Base-by-base conservation (phyloP, 2,329 filamentous ascomycete species). In the Pyricularia sp. region DNA sequence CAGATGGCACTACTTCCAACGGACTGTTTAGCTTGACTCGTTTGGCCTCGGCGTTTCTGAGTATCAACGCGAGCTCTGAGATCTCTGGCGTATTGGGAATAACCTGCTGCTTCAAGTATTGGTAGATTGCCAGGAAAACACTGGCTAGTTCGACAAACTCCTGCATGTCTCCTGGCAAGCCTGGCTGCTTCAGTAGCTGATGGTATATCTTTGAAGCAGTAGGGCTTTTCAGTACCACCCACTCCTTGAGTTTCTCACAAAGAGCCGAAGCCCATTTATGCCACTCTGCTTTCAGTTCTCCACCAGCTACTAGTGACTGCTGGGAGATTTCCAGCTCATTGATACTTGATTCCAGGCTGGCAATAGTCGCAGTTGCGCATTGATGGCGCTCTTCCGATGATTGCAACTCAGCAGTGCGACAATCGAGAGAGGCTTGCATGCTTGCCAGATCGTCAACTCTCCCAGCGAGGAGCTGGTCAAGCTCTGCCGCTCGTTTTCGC, bases 391-490 rank as follows among this genome's bases (percentile, higher is more conserved):
- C 16, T 40, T 44, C 19, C 28, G 33, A 62, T 33, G 10, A 26
- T 49, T 22, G 61, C 16, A 24, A 44, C 33, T 53, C 44, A 22
- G 22, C 16, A 30, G 22, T 44, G 24, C 35, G 19, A 26, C 22
- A n/a, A 19, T 19, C 26, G 8, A 49, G 61, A 40, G 31, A 44
- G 19, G 6, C 24, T 35, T 49, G 57, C 35, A 13, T 62, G 40
- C 57, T 67, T 63, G 53, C 53, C 9, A 70, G 60, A 26, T 66
- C 63, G 2, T 62, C 35, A 12, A 67, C 62, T 0, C 30, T 40
- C 2, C 61, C n/a, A 0, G 19, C 22, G 22, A 66, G 49, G 4
- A 31, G 55, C 10, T 60, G 49, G 4, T 60, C 33, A 1, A 64
- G 55, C 9, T 61, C 8, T 30, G 67, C 63, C 12, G 65, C 35